Conservation (phyloP, 1,139 yeast species). For the Blastobotrys malaysiensis region DNA sequence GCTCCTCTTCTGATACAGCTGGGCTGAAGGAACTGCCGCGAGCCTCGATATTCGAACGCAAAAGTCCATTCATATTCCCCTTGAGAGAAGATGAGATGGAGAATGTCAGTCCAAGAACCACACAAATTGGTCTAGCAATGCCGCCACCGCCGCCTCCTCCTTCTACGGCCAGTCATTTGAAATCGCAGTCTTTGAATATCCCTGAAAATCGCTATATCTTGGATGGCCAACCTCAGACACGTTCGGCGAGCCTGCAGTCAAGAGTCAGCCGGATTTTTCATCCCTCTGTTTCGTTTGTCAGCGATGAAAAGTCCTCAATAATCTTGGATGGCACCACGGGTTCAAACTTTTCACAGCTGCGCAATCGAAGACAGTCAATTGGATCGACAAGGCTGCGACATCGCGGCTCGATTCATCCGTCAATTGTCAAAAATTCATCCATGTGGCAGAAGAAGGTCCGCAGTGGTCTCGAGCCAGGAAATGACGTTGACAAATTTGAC, state of each 20-base stretch:
- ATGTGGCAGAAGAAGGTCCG: conserved; percentile 12
- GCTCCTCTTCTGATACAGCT: not conserved
- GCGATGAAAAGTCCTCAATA: not conserved
- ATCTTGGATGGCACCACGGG: not conserved
- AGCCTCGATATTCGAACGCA: not conserved
- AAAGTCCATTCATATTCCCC: not conserved
- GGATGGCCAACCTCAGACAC: not conserved
- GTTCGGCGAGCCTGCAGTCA: not conserved
- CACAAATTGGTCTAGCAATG: not conserved
- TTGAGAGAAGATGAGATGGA: not conserved
- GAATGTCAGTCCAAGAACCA: not conserved
- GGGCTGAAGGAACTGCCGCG: not conserved
- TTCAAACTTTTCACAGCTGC: not conserved
- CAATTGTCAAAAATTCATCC: not conserved
- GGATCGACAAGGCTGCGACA: not conserved
- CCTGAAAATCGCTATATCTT: not conserved
- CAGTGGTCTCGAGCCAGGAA: conserved; percentile 53
- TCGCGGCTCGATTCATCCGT: not conserved
- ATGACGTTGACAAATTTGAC: conserved; percentile 40
- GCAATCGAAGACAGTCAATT: not conserved
- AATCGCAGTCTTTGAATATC: not conserved
- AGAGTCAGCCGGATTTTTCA: not conserved
- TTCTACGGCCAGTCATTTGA: not conserved
- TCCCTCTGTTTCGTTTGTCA: not conserved
- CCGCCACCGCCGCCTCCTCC: not conserved